Percentiles rank a stretch among this genome's conserved stretches.
Evolutionary conservation across 441 rosid species (phyloP).

Genomic region (Populus tomentosa): DNA sequence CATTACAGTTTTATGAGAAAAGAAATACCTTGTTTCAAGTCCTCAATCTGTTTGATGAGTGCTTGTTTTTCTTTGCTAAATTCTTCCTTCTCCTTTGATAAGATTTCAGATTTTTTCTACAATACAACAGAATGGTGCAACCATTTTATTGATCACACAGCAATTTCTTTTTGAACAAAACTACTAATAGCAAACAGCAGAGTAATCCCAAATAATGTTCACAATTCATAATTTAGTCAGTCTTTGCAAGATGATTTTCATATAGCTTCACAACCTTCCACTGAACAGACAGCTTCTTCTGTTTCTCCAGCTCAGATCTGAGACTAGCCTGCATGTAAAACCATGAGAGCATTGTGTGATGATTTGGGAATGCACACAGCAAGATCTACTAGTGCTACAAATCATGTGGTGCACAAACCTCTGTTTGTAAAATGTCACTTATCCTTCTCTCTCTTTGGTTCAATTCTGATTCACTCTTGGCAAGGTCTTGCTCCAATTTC

Average conservation of each 20-base stretch:
- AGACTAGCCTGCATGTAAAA: constrained; percentile 42
- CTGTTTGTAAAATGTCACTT: constrained; percentile 52
- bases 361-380: background rate
- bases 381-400: constrained; percentile 3
- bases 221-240: background rate
- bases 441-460: constrained; percentile 64
- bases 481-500: constrained; percentile 69
- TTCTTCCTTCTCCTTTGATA: constrained; percentile 75
- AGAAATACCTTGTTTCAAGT: constrained; percentile 69
- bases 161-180: background rate
- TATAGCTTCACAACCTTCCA: constrained; percentile 42
- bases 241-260: background rate
- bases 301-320: constrained; percentile 56
- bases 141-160: background rate
- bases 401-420: constrained; percentile 35
- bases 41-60: constrained; percentile 81
- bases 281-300: constrained; percentile 36
- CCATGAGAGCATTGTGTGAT: background rate
- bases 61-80: constrained; percentile 62
- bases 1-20: background rate
- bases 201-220: background rate
- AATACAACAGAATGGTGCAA: constrained; percentile 4
- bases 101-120: constrained; percentile 41
- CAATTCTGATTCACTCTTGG: constrained; percentile 56
- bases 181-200: background rate